Evolutionary conservation across 495 filamentous ascomycete species (phyloP).

Genomic region (Neurospora africana): DNA sequence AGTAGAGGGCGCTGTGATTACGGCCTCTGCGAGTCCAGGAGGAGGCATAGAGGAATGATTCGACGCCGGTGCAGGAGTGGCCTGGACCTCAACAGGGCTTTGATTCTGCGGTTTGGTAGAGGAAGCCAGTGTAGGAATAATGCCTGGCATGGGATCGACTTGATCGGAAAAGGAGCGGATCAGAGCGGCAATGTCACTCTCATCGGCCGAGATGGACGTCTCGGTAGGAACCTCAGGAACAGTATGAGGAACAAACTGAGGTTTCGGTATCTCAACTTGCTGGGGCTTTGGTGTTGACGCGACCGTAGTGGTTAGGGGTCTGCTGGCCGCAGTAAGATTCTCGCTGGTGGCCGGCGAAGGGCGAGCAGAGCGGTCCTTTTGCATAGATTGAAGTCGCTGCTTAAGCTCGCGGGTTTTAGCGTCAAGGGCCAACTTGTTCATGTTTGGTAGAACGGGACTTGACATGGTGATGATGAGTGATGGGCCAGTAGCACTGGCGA

Average conservation of each 20-base stretch:
- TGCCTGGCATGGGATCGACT: neutral
- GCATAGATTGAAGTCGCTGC: neutral
- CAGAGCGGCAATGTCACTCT: conserved; percentile 15
- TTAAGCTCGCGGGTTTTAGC: neutral
- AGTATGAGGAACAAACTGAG: conserved; percentile 1
- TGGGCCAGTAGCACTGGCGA: neutral
- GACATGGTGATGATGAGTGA: neutral
- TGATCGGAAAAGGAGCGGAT: conserved; percentile 11
- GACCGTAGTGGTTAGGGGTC: neutral
- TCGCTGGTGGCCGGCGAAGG: neutral
- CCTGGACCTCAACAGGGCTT: neutral
- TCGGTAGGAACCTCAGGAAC: neutral
- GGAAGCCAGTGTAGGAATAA: neutral
- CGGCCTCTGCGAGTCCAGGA: neutral
- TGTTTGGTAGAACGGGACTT: neutral
- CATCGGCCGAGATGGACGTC: conserved; percentile 12
- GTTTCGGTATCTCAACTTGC: neutral
- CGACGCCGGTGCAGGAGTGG: neutral
- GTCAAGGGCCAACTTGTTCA: neutral
- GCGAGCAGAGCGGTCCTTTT: neutral
- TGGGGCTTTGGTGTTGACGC: neutral
- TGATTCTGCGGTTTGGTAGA: neutral
- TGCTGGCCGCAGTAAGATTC: neutral
- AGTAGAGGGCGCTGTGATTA: neutral
- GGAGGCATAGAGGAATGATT: neutral